Conservation (phyloP, 208 protist genomes). For the Trypanosoma melophagium region DNA sequence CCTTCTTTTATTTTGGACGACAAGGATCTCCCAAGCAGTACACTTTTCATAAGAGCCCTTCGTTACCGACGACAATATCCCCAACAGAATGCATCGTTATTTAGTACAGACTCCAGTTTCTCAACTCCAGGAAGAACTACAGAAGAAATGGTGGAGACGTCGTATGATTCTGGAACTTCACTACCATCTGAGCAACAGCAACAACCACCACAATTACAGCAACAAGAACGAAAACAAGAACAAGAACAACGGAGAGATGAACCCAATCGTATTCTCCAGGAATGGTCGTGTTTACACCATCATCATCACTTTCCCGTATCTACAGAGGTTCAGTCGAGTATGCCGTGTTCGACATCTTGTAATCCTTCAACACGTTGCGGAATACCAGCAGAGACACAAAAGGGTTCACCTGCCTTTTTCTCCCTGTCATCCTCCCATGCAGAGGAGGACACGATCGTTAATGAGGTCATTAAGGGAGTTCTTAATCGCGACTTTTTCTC, state of each 20-base stretch:
- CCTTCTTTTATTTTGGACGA: slow-evolving; percentile 9
- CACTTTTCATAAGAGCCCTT: slow-evolving; percentile 20
- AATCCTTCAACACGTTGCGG: too few species aligned
- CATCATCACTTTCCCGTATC: neutral
- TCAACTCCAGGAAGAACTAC: neutral
- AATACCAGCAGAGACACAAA: too few species aligned
- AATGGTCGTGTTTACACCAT: slow-evolving; percentile 23
- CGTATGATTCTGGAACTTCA: neutral
- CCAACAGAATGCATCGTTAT: neutral
- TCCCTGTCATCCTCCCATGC: neutral
- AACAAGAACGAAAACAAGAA: neutral
- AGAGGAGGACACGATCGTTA: neutral
- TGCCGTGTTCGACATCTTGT: neutral
- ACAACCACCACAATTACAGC: neutral
- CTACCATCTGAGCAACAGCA: neutral
- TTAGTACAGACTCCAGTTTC: too few species aligned
- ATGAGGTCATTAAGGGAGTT: slow-evolving; percentile 14
- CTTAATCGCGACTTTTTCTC: slow-evolving; percentile 40
- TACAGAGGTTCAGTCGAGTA: neutral
- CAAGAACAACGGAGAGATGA: neutral
- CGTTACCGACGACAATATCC: neutral
- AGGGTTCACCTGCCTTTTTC: too few species aligned
- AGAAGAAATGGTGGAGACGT: neutral
- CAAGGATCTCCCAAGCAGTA: slow-evolving; percentile 19
- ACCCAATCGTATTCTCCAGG: neutral